Base-by-base conservation (phyloP, 345 rosid species). In the Carallia brachiata region DNA sequence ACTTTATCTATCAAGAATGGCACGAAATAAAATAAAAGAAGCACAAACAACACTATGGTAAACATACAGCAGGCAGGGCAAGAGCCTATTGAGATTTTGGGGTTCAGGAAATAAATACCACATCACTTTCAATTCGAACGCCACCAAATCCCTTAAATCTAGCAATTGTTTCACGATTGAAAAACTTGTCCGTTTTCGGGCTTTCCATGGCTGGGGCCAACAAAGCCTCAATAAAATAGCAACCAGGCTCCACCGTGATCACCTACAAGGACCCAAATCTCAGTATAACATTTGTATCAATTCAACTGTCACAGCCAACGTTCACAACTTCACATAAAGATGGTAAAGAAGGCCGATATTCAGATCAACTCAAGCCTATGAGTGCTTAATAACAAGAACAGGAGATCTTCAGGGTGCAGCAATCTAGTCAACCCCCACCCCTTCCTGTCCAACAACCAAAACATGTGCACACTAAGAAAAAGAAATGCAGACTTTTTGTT, bases 171-270 rank as follows among this genome's bases (percentile, higher is more conserved):
- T 85, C 89, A 34, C 55, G 70, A 66, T 85, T 86, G 76, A 91
- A 89, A 80, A 91, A 89, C 80, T 84, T 85, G 0, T 87, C 81
- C 68, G 91, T 89, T 40, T 44, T 81, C 36, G 82, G 47, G 54
- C 73, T 77, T 36, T 83, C 86, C 84, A 86, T 76, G 74, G 97
- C 98, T 4, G 94, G 96, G 63, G 53, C 57, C 81, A 89, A 77
- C 65, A 93, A 71, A 59, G 94, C 96, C 75, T 88, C 89, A 23
- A 91, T 93, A 78, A 93, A 91, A 75, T 91, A 93, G 82, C 98
- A 93, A 63, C 96, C 97, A 34, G 97, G 98, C 83, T 93, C 98
- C 82, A 91, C 98, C 9, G 98, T 91, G 61, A 91, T 91, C 47
- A 93, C 98, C 98, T 93, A 63, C 72, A 79, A 68, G 28, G 52